A percentile compares a stretch with the other conserved stretches of the same genome.
Conservation (phyloP, 1,139 yeast genomes). For the Waltiozyma solani region DNA sequence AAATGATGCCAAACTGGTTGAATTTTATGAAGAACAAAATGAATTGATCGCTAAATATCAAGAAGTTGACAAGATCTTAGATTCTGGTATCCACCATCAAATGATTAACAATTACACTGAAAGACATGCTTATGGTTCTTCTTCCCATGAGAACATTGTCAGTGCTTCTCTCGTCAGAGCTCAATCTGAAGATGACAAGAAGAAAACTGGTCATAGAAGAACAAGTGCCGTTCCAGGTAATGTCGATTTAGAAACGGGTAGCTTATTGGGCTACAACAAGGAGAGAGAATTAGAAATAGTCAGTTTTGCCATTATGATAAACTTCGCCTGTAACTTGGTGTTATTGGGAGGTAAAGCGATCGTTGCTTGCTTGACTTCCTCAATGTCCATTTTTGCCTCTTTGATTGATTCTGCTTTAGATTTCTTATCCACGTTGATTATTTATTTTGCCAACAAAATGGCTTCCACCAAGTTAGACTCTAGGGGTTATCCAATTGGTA, state of each 20-base stretch:
- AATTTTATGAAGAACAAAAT: constrained; percentile 45
- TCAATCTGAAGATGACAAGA: background rate
- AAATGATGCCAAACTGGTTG: constrained; percentile 17
- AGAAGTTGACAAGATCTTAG: constrained; percentile 58
- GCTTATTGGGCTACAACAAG: constrained; percentile 37
- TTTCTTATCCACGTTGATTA: constrained; percentile 64
- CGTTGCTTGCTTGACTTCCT: constrained; percentile 55
- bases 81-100: constrained; percentile 59
- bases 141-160: background rate
- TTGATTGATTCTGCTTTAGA: constrained; percentile 70
- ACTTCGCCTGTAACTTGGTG: constrained; percentile 50
- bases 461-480: constrained; percentile 26
- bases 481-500: constrained; percentile 54
- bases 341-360: constrained; percentile 50
- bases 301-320: constrained; percentile 51
- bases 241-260: constrained; percentile 45
- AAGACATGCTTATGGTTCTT: constrained; percentile 8
- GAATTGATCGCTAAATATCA: constrained; percentile 44
- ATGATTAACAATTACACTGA: constrained; percentile 49
- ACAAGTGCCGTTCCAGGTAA: constrained; percentile 46
- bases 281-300: constrained; percentile 37
- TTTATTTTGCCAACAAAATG: constrained; percentile 51
- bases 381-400: constrained; percentile 71
- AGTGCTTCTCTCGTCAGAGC: background rate
- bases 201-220: constrained; percentile 8